Evolutionary conservation across 1,284 basidiomycete species (phyloP), one percentile per base, ranked within the genome.

Genomic region (Puccinia triticina): DNA sequence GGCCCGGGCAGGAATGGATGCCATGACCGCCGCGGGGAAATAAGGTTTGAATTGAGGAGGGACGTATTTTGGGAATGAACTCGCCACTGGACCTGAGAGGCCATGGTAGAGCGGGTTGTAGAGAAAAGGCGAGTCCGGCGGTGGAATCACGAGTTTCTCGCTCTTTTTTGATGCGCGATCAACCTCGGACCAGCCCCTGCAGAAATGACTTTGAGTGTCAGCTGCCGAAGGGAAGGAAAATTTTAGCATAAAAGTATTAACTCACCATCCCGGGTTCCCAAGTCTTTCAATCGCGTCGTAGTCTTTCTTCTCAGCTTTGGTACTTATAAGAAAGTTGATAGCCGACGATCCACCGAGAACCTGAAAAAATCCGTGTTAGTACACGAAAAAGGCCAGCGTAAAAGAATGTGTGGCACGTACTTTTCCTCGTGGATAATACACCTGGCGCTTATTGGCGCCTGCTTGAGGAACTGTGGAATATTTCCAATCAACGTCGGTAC

Each of bases 321-420:
- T 82, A 29, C 55, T 73, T 21, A 75, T 64, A 14, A 82, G n/a
- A 37, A 55, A 82, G 48, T 82, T 82, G 40, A 75, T 64, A 37
- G 72, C 80, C 67, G 80, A 82, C n/a, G 80, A 82, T 29, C 80
- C 80, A 18, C 80, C 80, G 2, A 82, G 72, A 55, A 74, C 71
- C 69, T 26, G 48, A 23, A 34, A 53, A 72, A 10, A 43, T 50
- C 21, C 32, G 64, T 10, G 12, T 32, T 48, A 32, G 32, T 23
- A 61, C 29, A 26, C 72, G 21, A 29, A 34, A 16, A 34, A 66
- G 43, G 2, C 34, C 16, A 8, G 7, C 18, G 26, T 16, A 40
- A 66, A 11, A 55, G 29, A 29, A 18, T 18, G 32, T 2, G 16
- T 7, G 2, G 37, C n/a, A 57, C 67, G 43, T 40, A 82, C 79